Evolutionary conservation across 108 stramenopile genomes (phyloP).

Genomic region (Tribonema minus): DNA sequence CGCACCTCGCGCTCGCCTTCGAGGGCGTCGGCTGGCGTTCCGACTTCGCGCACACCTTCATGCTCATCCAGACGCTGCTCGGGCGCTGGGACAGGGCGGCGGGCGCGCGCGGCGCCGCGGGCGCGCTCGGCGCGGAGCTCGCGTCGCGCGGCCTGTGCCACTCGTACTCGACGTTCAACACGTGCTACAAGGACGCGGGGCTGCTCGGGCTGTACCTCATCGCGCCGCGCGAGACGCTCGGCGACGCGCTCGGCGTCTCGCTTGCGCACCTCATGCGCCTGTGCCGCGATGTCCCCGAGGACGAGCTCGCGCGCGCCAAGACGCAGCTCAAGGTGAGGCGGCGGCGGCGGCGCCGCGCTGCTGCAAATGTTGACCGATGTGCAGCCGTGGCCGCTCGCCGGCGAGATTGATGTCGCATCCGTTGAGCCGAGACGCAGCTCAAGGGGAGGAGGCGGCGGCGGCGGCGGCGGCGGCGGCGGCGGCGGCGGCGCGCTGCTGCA

Average conservation of each 20-base stretch:
- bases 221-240: constrained; percentile 61
- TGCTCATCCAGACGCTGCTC: constrained; percentile 94
- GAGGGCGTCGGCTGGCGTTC: constrained; percentile 94
- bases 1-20: constrained; percentile 92
- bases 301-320: constrained; percentile 85
- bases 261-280: constrained; percentile 76
- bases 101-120: constrained; percentile 73
- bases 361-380: too few relatives aligned
- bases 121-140: too few relatives aligned
- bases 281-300: constrained; percentile 68
- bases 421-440: too few relatives aligned
- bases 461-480: too few relatives aligned
- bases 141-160: constrained; percentile 82
- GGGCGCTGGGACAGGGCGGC: constrained; percentile 73
- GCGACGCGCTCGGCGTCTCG: background rate
- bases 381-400: too few relatives aligned
- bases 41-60: constrained; percentile 92
- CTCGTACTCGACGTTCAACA: constrained; percentile 91
- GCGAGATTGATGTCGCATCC: too few relatives aligned
- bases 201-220: constrained; percentile 95
- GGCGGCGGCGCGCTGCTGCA: too few relatives aligned
- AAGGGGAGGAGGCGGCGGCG: too few relatives aligned
- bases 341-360: too few relatives aligned
- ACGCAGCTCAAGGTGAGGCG: constrained; percentile 48
- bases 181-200: constrained; percentile 99